Conservation (phyloP, 2,329 filamentous ascomycete species). For the Paraphaeosphaeria minitans region DNA sequence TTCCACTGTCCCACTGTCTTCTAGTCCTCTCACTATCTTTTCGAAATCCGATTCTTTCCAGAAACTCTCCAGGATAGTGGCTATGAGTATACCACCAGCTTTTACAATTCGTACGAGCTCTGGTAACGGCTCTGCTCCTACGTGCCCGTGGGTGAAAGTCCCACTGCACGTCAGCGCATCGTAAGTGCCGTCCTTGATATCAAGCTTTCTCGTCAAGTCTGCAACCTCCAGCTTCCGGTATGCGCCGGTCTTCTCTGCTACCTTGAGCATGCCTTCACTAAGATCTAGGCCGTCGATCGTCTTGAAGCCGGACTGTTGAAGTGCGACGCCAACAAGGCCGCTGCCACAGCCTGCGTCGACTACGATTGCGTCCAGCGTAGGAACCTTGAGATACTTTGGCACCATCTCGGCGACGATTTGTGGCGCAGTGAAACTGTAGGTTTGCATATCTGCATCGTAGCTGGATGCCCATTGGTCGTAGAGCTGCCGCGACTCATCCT, state of each 20-base stretch:
- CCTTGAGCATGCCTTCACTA: conserved; percentile 58
- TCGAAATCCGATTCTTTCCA: conserved; percentile 58
- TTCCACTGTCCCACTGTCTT: conserved; percentile 42
- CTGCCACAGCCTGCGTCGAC: conserved; percentile 64
- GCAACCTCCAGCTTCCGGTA: conserved; percentile 54
- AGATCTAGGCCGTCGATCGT: conserved; percentile 61
- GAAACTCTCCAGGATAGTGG: conserved; percentile 58
- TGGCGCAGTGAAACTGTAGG: conserved; percentile 51
- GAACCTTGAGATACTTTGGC: conserved; percentile 19
- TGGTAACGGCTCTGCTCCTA: conserved; percentile 55
- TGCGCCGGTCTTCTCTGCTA: conserved; percentile 56
- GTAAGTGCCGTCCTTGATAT: conserved; percentile 50
- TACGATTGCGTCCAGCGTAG: conserved; percentile 40
- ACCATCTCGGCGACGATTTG: conserved; percentile 40
- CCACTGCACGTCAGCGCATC: conserved; percentile 60
- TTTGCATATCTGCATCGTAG: conserved; percentile 51
- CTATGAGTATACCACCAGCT: conserved; percentile 55
- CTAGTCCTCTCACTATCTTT: conserved; percentile 50
- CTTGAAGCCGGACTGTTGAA: conserved; percentile 51
- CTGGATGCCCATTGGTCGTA: conserved; percentile 56
- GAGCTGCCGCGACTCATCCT: conserved; percentile 46
- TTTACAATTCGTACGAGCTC: conserved; percentile 59
- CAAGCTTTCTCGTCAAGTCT: conserved; percentile 55
- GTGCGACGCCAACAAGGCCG: conserved; percentile 57
- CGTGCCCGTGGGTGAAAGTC: conserved; percentile 61